Evolutionary conservation across 2,329 filamentous ascomycete species (phyloP).

Genomic region (Fusarium goolgardi): DNA sequence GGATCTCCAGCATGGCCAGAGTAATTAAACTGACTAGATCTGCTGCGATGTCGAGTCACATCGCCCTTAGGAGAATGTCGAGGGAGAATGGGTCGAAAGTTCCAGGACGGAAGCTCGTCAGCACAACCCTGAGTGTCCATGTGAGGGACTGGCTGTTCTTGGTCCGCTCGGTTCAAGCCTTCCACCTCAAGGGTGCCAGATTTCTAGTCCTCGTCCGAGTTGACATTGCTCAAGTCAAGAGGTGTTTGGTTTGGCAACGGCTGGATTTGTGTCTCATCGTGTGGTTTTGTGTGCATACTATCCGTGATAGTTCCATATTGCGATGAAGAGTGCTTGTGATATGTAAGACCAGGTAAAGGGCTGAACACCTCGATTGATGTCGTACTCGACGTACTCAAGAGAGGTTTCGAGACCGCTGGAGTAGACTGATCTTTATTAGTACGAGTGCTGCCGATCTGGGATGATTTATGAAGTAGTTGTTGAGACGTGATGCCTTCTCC

Average conservation of each 20-base stretch:
- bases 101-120: conserved; percentile 46
- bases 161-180: conserved; percentile 20
- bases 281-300: background rate
- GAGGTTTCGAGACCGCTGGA: conserved; percentile 35
- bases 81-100: conserved; percentile 26
- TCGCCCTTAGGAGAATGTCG: background rate
- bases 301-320: background rate
- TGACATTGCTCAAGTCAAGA: conserved; percentile 9
- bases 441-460: conserved; percentile 27
- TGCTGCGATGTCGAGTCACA: background rate
- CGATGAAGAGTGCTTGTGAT: background rate
- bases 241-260: background rate
- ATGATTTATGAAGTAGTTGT: conserved; percentile 45
- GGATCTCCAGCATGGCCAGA: background rate
- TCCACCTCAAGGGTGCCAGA: conserved; percentile 30
- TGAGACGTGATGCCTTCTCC: conserved; percentile 14
- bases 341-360: background rate
- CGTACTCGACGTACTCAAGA: background rate
- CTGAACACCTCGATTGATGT: background rate
- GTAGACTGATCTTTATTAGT: conserved; percentile 39
- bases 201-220: conserved; percentile 33
- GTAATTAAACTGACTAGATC: conserved; percentile 35
- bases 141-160: conserved; percentile 26
- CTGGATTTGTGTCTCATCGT: background rate
- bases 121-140: conserved; percentile 40